Evolutionary conservation across 75 land plant genomes (phyloP).

Genomic region (Isoetes taiwanensis): DNA sequence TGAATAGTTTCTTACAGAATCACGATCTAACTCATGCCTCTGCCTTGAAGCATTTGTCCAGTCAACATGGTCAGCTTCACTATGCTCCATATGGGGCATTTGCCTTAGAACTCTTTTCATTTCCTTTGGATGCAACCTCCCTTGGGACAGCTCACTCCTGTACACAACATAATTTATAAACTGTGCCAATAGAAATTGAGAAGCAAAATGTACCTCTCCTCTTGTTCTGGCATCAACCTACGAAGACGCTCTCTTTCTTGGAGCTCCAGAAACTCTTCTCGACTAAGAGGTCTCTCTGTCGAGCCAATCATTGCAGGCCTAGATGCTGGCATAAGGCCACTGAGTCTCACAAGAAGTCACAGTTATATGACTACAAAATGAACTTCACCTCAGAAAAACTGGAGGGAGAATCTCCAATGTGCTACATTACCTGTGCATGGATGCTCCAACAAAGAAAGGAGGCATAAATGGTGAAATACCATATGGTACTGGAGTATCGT

Average conservation of each 20-base stretch:
- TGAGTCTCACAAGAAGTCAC: background rate
- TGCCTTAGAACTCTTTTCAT: too few species aligned
- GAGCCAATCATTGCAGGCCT: slow-evolving; percentile 20
- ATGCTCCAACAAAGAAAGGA: slow-evolving; percentile 42
- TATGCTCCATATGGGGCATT: too few species aligned
- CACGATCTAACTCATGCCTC: slow-evolving; percentile 25
- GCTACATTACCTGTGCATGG: slow-evolving; percentile 45
- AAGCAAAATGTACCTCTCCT: slow-evolving; percentile 38
- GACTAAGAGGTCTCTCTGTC: slow-evolving; percentile 34
- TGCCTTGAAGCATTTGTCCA: too few species aligned
- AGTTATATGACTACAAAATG: too few species aligned
- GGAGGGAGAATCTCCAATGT: too few species aligned
- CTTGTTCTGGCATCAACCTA: slow-evolving; percentile 20
- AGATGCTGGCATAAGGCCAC: slow-evolving; percentile 13
- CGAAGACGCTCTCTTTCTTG: slow-evolving; percentile 31
- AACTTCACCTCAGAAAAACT: too few species aligned
- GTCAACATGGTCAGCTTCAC: too few species aligned
- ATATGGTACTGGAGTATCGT: slow-evolving; percentile 35
- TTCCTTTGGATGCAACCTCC: slow-evolving; percentile 15
- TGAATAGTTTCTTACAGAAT: slow-evolving; percentile 19
- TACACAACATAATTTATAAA: too few species aligned
- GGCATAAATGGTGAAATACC: slow-evolving; percentile 43
- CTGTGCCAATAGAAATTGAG: too few species aligned
- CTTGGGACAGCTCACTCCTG: slow-evolving; percentile 23
- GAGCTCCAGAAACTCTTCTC: slow-evolving; percentile 43